Evolutionary conservation across 2,329 filamentous ascomycete species (phyloP).

Genomic region (Aureobasidium sp.): DNA sequence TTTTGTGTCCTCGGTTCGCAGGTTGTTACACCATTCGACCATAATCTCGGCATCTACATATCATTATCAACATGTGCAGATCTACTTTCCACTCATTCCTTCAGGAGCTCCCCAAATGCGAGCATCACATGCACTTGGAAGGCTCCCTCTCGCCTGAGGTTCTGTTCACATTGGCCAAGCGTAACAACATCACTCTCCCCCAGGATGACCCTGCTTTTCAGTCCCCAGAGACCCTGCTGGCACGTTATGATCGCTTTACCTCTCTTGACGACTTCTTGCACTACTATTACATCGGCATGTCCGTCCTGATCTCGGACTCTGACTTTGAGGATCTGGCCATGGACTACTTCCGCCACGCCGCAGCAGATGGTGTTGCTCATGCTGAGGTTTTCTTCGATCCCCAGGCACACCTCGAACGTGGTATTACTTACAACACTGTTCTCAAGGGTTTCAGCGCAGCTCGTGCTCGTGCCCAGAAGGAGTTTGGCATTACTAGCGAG

Average conservation of each 20-base stretch:
- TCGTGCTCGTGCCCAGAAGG: slow-evolving; percentile 50
- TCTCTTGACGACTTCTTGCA: slow-evolving; percentile 70
- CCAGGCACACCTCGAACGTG: slow-evolving; percentile 61
- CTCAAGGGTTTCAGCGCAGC: slow-evolving; percentile 57
- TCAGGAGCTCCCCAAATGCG: slow-evolving; percentile 64
- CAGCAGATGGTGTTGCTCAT: slow-evolving; percentile 59
- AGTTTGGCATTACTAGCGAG: slow-evolving; percentile 58
- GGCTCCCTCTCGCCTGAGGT: slow-evolving; percentile 64
- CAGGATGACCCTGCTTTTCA: slow-evolving; percentile 54
- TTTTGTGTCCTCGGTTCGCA: background rate
- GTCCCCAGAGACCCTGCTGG: slow-evolving; percentile 51
- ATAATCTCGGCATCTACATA: background rate
- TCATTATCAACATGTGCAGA: slow-evolving; percentile 37
- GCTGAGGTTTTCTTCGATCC: slow-evolving; percentile 78
- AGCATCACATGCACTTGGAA: slow-evolving; percentile 76
- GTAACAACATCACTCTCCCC: slow-evolving; percentile 56
- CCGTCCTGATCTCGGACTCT: slow-evolving; percentile 54
- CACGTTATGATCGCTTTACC: slow-evolving; percentile 60
- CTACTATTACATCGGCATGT: slow-evolving; percentile 73
- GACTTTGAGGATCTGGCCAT: slow-evolving; percentile 69
- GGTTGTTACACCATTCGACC: background rate
- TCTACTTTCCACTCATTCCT: slow-evolving; percentile 53
- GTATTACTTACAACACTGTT: slow-evolving; percentile 56
- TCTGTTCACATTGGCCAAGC: slow-evolving; percentile 60
- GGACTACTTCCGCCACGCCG: slow-evolving; percentile 61